Evolutionary conservation across 2,329 filamentous ascomycete species (phyloP).

Genomic region (Scedosporium apiospermum): DNA sequence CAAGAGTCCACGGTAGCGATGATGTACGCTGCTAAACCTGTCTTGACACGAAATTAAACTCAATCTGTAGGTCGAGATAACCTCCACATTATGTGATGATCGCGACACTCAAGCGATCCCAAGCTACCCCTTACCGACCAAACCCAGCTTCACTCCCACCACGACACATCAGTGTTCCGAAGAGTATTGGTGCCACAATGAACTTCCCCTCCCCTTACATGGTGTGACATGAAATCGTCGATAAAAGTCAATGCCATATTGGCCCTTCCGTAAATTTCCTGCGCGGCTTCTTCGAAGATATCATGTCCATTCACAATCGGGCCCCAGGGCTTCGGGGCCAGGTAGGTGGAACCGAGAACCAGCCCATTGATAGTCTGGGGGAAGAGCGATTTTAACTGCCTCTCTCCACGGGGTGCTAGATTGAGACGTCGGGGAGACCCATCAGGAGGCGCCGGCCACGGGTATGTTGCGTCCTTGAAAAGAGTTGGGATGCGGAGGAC

Average conservation of each 20-base stretch:
- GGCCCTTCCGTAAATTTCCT: slow-evolving; percentile 10
- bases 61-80: too few relatives aligned
- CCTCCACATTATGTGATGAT: too few relatives aligned
- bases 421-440: not conserved
- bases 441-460: not conserved
- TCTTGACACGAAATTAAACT: too few relatives aligned
- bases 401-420: not conserved
- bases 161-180: slow-evolving; percentile 9
- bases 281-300: slow-evolving; percentile 12
- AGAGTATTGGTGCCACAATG: slow-evolving; percentile 17
- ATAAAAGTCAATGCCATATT: slow-evolving; percentile 13
- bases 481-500: slow-evolving; percentile 14
- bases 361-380: slow-evolving; percentile 11
- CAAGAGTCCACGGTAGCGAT: too few relatives aligned
- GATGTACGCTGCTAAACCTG: too few relatives aligned
- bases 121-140: not conserved
- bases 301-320: slow-evolving; percentile 14
- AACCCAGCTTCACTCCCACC: slow-evolving; percentile 11
- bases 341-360: slow-evolving; percentile 10
- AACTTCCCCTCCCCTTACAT: slow-evolving; percentile 14
- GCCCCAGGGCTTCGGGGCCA: slow-evolving; percentile 15
- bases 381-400: slow-evolving; percentile 7
- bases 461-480: slow-evolving; percentile 10
- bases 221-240: slow-evolving; percentile 16
- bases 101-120: too few relatives aligned